These are phyloP conservation scores for Exophiala alcalophila DNA, from an alignment of 2,329 filamentous ascomycete species.

Conservation along the genomic window DNA sequence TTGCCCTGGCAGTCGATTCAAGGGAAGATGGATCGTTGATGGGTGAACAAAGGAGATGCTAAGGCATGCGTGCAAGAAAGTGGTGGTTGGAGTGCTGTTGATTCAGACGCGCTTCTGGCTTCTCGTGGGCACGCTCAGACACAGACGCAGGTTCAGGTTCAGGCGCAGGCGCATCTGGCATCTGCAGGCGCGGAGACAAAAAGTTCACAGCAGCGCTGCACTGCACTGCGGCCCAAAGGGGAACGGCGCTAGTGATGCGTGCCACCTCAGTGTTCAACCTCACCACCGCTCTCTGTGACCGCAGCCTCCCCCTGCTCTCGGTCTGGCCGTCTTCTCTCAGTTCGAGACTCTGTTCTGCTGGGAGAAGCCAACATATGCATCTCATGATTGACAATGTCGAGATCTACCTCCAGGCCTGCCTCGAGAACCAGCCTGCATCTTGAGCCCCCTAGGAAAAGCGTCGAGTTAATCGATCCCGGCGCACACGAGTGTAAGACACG, in stretches of 20 bases:
- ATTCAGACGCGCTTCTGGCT: conserved; percentile 35
- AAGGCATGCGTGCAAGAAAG: neutral
- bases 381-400: conserved; percentile 24
- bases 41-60: neutral
- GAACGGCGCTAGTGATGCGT: conserved; percentile 1
- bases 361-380: neutral
- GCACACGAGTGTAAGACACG: conserved; percentile 46
- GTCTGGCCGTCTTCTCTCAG: neutral
- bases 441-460: conserved; percentile 54
- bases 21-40: conserved; percentile 2
- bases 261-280: conserved; percentile 2
- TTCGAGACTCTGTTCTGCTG: neutral
- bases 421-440: conserved; percentile 40
- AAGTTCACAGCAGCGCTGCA: conserved; percentile 5
- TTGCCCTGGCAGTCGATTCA: too few species aligned
- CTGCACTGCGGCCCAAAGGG: neutral
- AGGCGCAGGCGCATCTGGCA: too few species aligned
- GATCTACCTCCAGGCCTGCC: conserved; percentile 10
- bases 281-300: neutral
- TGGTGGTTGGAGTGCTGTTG: conserved; percentile 25
- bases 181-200: conserved; percentile 9
- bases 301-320: neutral
- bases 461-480: conserved; percentile 56
- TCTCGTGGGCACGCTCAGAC: neutral
- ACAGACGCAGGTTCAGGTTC: too few species aligned